Evolutionary conservation across 148 eudicot genomes (phyloP), one percentile per base, ranked within the genome.

Genomic region (Agrostemma githago): DNA sequence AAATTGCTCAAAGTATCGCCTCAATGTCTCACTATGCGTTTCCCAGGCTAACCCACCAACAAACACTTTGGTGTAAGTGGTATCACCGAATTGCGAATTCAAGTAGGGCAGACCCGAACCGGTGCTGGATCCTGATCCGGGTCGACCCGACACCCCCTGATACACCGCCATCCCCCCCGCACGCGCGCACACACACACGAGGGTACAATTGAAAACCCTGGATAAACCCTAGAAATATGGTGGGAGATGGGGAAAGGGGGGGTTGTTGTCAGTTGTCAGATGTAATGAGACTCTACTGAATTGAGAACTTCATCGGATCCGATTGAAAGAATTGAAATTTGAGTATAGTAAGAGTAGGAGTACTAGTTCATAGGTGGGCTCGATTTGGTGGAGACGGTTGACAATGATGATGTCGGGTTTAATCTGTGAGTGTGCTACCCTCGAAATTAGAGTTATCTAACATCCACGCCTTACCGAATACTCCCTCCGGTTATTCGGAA

Each of bases 31-130:
- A 62, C 93, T 95, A 69, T 90, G 89, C 3, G 99, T 95, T 76
- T 95, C 99, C 99, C 99, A 95, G 38, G 99, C 99, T 19, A 95
- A 82, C 40, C 99, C 99, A 11, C 98, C 97, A 0, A 95, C 97
- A 62, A 95, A 95, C 17, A 95, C 96, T 72, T 95, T 95, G 3
- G 97, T 95, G 78, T 75, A 84, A 16, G 98, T 92, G 3, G 97
- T 90, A 21, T 94, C 98, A n/a, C 93, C 96, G 61, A 91, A 91
- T 68, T 86, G 92, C 15, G 89, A 81, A 79, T 87, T 85, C 77
- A 82, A 43, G 74, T 73, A 86, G 5, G 85, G 86, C 16, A 86
- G 81, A 46, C 97, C 92, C 0, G 85, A 83, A 57, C 90, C 54
- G 15, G 54, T 8, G 54, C 54, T 48, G 14, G 54, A 48, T 48